phyloP scores from a whole-genome alignment of 2,329 filamentous ascomycete species.

The Cytospora piceae region DNA sequence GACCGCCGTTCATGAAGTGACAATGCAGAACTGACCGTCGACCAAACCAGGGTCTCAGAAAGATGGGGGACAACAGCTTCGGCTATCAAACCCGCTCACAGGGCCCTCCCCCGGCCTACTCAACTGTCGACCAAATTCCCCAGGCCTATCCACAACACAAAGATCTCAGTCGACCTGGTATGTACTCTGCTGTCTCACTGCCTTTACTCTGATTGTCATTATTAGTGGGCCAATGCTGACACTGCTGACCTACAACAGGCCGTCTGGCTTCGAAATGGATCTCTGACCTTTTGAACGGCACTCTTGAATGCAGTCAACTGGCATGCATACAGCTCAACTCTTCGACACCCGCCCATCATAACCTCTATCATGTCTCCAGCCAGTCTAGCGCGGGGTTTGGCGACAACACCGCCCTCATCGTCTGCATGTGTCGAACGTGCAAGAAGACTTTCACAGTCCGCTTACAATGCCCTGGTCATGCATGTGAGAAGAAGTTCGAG shows the following conservation, averaged over 20 bases:
- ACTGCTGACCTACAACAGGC: conserved; percentile 9
- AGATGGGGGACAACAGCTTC: conserved; percentile 19
- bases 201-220: background rate
- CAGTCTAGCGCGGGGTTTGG: conserved; percentile 4
- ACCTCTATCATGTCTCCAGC: conserved; percentile 20
- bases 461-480: conserved; percentile 5
- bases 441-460: conserved; percentile 25
- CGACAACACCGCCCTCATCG: conserved; percentile 2
- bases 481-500: conserved; percentile 23
- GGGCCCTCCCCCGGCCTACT: conserved; percentile 25
- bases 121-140: conserved; percentile 10
- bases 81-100: conserved; percentile 27
- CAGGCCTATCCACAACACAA: conserved; percentile 14
- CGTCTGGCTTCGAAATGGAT: conserved; percentile 29
- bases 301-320: background rate
- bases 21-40: conserved; percentile 14
- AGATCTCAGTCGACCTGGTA: conserved; percentile 20
- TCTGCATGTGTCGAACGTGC: conserved; percentile 29
- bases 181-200: background rate
- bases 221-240: background rate
- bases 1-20: background rate
- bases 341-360: conserved; percentile 8
- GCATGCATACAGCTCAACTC: conserved; percentile 1
- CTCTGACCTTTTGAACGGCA: conserved; percentile 20
- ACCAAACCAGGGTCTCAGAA: background rate